Evolutionary conservation across 176 grass and related monocot genomes (phyloP).

Genomic region (Eleusine indica): DNA sequence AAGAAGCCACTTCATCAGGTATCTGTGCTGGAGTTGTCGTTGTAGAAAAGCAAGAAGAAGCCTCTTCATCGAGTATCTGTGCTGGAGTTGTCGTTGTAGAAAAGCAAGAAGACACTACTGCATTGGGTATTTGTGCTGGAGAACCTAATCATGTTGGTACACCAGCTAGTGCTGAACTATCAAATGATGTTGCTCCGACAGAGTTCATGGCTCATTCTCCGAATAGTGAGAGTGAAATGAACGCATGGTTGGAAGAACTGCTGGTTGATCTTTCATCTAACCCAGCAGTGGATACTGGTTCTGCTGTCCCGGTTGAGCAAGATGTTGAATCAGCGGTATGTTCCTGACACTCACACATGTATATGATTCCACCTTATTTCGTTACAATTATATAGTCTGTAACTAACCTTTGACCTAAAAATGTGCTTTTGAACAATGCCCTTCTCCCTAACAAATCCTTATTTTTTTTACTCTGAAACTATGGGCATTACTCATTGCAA

Average conservation of each 20-base stretch:
- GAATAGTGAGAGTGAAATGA: slow-evolving; percentile 26
- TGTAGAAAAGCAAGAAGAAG: slow-evolving; percentile 8
- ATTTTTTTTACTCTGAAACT: not conserved
- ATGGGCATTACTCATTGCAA: not conserved
- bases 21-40: not conserved
- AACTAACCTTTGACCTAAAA: slow-evolving; percentile 5
- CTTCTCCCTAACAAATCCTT: not conserved
- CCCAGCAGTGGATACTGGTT: slow-evolving; percentile 8
- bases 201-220: slow-evolving; percentile 25
- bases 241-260: slow-evolving; percentile 50
- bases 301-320: slow-evolving; percentile 28
- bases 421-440: not conserved
- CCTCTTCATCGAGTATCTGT: slow-evolving; percentile 19
- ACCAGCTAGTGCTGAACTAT: slow-evolving; percentile 37
- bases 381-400: not conserved
- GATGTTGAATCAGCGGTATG: slow-evolving; percentile 56
- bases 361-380: slow-evolving; percentile 15
- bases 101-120: slow-evolving; percentile 29
- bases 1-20: slow-evolving; percentile 23
- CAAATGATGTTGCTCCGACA: slow-evolving; percentile 15
- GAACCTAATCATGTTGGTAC: slow-evolving; percentile 24
- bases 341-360: slow-evolving; percentile 13
- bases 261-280: slow-evolving; percentile 46
- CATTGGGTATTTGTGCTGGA: slow-evolving; percentile 19
- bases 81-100: slow-evolving; percentile 41